phyloP scores from a whole-genome alignment of 2,329 filamentous ascomycete species.

The Colletotrichum tamarilloi region DNA sequence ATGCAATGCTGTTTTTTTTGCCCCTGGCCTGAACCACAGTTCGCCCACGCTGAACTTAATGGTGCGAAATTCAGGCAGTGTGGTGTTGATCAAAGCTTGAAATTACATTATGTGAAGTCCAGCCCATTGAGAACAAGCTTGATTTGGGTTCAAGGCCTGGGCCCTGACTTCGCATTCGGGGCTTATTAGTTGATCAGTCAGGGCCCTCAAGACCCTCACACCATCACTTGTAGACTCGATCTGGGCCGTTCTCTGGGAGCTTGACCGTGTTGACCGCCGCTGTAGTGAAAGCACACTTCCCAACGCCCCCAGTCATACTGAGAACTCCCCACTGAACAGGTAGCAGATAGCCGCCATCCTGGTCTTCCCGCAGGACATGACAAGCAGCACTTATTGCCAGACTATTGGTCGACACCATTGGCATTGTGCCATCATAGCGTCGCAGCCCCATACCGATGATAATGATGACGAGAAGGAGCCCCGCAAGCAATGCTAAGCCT shows the following conservation, averaged over 20 bases:
- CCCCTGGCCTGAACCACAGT: no score
- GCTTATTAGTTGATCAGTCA: neutral
- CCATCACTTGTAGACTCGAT: neutral
- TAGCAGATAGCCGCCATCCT: neutral
- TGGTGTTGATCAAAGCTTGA: no score
- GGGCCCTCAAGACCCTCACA: no score
- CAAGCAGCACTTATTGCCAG: conserved; percentile 10
- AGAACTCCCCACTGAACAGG: neutral
- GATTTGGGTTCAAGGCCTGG: neutral
- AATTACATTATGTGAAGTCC: neutral
- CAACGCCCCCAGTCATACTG: neutral
- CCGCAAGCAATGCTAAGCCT: conserved; percentile 34
- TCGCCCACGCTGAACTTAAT: no score
- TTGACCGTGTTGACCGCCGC: neutral
- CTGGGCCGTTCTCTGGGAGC: neutral
- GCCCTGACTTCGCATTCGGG: neutral
- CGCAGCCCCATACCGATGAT: conserved; percentile 40
- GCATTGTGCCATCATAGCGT: conserved; percentile 45
- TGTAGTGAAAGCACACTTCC: conserved; percentile 3
- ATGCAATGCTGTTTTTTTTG: no score
- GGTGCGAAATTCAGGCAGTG: no score
- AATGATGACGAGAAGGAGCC: conserved; percentile 22
- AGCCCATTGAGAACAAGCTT: neutral
- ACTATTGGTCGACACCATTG: conserved; percentile 35
- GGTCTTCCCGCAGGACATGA: neutral